These are phyloP conservation scores for Penicillium mononematosum DNA, from an alignment of 495 filamentous ascomycete genomes.

Conservation along the genomic window DNA sequence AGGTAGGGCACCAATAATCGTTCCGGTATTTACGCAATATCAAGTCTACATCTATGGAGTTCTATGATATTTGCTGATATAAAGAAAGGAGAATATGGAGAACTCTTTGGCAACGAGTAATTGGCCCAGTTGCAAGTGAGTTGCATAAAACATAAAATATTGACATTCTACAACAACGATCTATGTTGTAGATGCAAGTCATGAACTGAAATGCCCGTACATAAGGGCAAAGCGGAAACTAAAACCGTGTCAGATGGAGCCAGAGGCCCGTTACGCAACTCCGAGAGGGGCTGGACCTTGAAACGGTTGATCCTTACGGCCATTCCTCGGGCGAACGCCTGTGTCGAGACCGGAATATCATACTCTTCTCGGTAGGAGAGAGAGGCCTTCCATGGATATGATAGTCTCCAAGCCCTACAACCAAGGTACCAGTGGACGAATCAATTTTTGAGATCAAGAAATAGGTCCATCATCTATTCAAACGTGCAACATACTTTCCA, in stretches of 20 bases:
- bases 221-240: not conserved
- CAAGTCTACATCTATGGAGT: not conserved
- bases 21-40: not conserved
- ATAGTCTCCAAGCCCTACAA: not conserved
- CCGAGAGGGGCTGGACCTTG: not conserved
- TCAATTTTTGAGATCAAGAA: not conserved
- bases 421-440: not conserved
- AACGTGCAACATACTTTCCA: not conserved
- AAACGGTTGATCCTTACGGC: not conserved
- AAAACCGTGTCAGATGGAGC: not conserved
- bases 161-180: not conserved
- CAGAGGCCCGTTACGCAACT: slow-evolving; percentile 3
- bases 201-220: not conserved
- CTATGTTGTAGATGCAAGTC: not conserved
- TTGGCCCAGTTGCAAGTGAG: not conserved
- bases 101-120: not conserved
- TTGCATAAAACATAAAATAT: not conserved
- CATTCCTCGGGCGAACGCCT: not conserved
- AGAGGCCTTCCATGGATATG: slow-evolving; percentile 1
- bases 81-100: not conserved
- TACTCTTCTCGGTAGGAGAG: not conserved
- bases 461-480: not conserved
- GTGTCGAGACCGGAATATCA: not conserved
- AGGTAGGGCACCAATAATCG: not conserved
- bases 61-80: not conserved